Percentiles rank a stretch among this genome's conserved stretches.
Conservation (phyloP, 352 stramenopile species). For the Thraustochytrium sp. region DNA sequence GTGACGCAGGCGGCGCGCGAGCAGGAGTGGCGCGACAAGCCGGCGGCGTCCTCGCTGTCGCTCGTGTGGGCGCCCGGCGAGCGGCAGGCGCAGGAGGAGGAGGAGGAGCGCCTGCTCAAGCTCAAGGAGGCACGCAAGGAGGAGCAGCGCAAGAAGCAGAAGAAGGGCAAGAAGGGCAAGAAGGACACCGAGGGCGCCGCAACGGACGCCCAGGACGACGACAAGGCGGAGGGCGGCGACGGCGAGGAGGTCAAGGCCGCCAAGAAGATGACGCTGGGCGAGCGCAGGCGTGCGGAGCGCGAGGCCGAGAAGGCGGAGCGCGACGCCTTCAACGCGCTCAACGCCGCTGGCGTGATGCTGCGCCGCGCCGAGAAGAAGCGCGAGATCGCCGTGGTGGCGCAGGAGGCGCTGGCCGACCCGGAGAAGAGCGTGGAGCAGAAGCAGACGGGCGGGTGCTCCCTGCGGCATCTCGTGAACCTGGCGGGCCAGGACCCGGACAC, state of each 20-base stretch:
- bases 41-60: neutral
- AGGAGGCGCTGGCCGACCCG: neutral
- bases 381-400: neutral
- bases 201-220: neutral
- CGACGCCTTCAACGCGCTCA: neutral
- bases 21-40: neutral
- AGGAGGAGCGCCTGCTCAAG: neutral
- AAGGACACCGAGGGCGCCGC: neutral
- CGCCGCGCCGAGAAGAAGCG: neutral
- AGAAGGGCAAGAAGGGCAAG: neutral
- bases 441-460: neutral
- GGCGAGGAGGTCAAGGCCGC: neutral
- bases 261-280: neutral
- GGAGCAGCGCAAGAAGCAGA: neutral
- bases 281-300: neutral
- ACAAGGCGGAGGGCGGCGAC: neutral
- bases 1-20: neutral
- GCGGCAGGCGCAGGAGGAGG: neutral
- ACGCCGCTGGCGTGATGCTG: neutral
- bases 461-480: neutral
- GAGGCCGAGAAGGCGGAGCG: neutral
- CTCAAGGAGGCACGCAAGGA: neutral
- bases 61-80: neutral
- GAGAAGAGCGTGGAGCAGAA: neutral
- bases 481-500: neutral